phyloP scores from a whole-genome alignment of 2,329 filamentous ascomycete species.

The Microsporum audouinii region DNA sequence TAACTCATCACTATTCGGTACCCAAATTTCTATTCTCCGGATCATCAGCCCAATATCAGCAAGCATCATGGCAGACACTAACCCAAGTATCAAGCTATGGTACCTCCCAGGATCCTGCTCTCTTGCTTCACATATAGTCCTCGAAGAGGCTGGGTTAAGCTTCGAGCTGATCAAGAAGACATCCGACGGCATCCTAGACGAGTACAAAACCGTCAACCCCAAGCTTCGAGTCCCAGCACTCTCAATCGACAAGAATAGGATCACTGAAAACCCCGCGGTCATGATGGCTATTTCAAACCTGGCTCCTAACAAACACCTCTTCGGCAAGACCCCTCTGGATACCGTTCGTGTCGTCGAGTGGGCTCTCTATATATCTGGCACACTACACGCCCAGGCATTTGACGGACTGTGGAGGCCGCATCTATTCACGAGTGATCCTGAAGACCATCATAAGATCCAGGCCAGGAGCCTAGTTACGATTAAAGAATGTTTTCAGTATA shows the following conservation, averaged over 20 bases:
- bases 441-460: conserved; percentile 14
- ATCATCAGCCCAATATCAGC: neutral
- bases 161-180: conserved; percentile 15
- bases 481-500: conserved; percentile 16
- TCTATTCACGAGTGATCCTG: conserved; percentile 19
- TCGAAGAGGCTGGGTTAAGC: conserved; percentile 18
- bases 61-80: conserved; percentile 10
- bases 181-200: conserved; percentile 11
- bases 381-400: conserved; percentile 23
- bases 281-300: conserved; percentile 24
- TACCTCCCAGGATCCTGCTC: conserved; percentile 23
- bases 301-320: conserved; percentile 19
- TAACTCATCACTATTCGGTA: neutral
- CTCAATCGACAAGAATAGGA: conserved; percentile 18
- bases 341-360: conserved; percentile 26
- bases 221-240: conserved; percentile 25
- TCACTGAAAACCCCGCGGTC: conserved; percentile 28
- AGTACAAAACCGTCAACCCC: conserved; percentile 22
- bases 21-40: neutral
- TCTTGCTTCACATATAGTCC: conserved; percentile 24
- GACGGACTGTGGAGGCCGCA: conserved; percentile 19
- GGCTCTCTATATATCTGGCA: conserved; percentile 27
- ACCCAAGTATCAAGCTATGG: conserved; percentile 14
- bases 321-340: conserved; percentile 23
- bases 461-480: conserved; percentile 17